Percentiles rank a stretch among this genome's conserved stretches.
These are phyloP conservation scores for Anthracocystis setariae DNA, from an alignment of 1,284 basidiomycete genomes.

Conservation along the genomic window DNA sequence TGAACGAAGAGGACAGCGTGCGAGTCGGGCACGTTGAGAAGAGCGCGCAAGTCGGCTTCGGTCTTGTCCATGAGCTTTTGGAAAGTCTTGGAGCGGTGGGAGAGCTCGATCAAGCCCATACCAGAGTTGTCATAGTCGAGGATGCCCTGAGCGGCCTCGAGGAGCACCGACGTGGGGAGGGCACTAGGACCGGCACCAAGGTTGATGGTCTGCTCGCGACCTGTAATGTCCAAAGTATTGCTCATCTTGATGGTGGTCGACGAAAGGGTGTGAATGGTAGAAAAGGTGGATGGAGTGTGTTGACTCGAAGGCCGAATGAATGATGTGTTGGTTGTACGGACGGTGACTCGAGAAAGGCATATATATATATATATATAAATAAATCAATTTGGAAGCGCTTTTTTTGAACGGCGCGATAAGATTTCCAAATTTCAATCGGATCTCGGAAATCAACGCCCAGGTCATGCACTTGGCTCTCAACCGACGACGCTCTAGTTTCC, in stretches of 20 bases:
- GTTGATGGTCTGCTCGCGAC: constrained; percentile 63
- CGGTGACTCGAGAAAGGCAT: constrained; percentile 13
- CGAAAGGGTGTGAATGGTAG: not conserved
- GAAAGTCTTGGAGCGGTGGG: constrained; percentile 64
- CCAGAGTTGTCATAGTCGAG: constrained; percentile 62
- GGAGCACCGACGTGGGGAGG: constrained; percentile 63
- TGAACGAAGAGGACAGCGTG: constrained; percentile 65
- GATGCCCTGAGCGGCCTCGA: constrained; percentile 62
- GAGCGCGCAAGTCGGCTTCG: constrained; percentile 58
- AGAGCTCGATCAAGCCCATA: constrained; percentile 66
- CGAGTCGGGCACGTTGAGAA: constrained; percentile 58
- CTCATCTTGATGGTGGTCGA: constrained; percentile 11
- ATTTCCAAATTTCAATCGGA: constrained; percentile 8
- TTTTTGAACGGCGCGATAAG: constrained; percentile 13
- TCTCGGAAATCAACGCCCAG: constrained; percentile 24
- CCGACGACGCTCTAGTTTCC: not conserved
- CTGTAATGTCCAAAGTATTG: constrained; percentile 40
- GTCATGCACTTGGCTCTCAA: constrained; percentile 2
- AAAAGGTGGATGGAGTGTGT: not conserved
- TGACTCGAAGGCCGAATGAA: not conserved
- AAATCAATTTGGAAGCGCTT: constrained; percentile 18
- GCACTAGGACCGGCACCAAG: constrained; percentile 65
- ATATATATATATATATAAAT: too few relatives aligned
- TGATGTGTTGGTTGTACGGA: not conserved
- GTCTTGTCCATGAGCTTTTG: constrained; percentile 60